Percentiles rank a stretch among this genome's conserved stretches.
These are phyloP conservation scores for Dactylonectria estremocensis DNA, from an alignment of 2,329 filamentous ascomycete genomes.

Conservation along the genomic window DNA sequence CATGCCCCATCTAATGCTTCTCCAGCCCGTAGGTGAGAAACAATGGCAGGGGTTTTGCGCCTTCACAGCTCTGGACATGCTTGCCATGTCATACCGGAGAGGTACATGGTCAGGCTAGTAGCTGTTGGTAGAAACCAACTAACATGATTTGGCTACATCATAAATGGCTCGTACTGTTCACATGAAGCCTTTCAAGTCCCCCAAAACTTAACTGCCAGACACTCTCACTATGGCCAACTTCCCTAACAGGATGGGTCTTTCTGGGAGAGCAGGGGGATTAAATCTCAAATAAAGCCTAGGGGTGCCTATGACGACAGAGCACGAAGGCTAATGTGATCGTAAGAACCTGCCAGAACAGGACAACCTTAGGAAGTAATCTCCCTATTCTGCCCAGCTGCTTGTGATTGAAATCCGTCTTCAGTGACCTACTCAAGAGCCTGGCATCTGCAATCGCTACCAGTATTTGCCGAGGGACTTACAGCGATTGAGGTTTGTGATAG, in stretches of 20 bases:
- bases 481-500: no score
- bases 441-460: no score
- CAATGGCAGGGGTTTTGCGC: neutral
- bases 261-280: neutral
- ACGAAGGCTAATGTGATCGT: neutral
- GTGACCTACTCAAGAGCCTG: no score
- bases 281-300: neutral
- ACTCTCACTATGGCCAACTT: neutral
- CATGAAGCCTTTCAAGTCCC: neutral
- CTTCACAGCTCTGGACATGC: neutral
- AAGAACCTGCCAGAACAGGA: neutral
- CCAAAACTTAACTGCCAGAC: neutral
- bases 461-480: no score
- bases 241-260: neutral
- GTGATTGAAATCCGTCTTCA: no score
- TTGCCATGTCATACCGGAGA: neutral
- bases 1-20: neutral
- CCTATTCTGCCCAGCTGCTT: neutral
- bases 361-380: neutral
- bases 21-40: neutral
- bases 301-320: neutral
- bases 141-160: neutral
- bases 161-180: neutral
- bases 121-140: neutral
- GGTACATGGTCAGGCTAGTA: neutral